Percentiles rank a stretch among this genome's conserved stretches.
phyloP scores from a whole-genome alignment of 2,329 filamentous ascomycete species.

The Beauveria bassiana region DNA sequence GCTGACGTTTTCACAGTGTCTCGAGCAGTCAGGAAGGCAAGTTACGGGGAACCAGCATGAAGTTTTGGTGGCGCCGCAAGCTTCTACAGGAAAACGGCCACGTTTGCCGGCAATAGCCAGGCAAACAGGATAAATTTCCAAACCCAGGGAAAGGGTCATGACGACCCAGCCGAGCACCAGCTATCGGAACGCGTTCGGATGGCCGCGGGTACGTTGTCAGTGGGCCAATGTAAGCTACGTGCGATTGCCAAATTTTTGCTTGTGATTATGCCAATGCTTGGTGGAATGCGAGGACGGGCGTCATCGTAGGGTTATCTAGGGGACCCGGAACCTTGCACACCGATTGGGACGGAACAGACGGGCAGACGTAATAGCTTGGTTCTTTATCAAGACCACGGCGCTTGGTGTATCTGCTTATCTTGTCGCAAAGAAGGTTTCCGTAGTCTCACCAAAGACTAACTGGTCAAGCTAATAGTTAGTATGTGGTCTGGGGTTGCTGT shows the following conservation, averaged over 20 bases:
- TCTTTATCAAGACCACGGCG: not conserved
- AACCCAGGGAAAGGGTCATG: not conserved
- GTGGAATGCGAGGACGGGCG: not conserved
- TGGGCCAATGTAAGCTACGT: not conserved
- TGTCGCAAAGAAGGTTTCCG: no score
- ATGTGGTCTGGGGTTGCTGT: not conserved
- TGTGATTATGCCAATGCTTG: not conserved
- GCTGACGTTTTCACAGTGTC: no score
- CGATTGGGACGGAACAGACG: not conserved
- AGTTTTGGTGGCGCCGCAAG: constrained; percentile 1
- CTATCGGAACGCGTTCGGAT: not conserved
- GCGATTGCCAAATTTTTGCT: not conserved
- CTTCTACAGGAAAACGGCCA: not conserved
- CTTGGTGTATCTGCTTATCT: no score
- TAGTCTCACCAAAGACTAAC: no score
- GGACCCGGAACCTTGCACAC: not conserved
- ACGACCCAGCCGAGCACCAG: not conserved
- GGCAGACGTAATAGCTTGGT: not conserved
- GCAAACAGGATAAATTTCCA: not conserved
- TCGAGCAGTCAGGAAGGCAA: not conserved
- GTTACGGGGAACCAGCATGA: not conserved
- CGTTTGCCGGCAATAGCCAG: not conserved
- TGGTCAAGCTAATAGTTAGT: no score
- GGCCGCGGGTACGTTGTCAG: not conserved
- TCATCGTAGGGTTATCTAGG: not conserved